A percentile compares a stretch with the other conserved stretches of the same genome.
Conservation (phyloP, 345 rosid genomes). For the Mangifera indica region DNA sequence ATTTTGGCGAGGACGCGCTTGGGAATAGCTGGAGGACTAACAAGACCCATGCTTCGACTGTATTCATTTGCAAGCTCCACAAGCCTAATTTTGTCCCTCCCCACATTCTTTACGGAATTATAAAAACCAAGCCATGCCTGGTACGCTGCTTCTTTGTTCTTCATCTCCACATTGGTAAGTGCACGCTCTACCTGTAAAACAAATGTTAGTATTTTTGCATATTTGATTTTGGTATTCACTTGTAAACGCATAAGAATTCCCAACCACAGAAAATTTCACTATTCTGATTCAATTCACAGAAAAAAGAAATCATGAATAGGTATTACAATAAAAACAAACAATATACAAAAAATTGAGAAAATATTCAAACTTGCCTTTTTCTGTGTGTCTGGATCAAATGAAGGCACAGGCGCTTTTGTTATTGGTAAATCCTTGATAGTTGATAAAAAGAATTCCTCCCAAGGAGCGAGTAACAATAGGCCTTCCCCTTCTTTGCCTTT, state of each 20-base stretch:
- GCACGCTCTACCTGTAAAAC: conserved; percentile 66
- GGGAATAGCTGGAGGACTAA: conserved; percentile 75
- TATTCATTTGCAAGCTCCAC: conserved; percentile 94
- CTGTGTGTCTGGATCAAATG: conserved; percentile 63
- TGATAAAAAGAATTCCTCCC: conserved; percentile 89
- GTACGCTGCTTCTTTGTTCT: conserved; percentile 81
- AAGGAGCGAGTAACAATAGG: conserved; percentile 71
- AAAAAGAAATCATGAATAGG: background rate
- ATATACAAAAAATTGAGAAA: background rate
- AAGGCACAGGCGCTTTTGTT: conserved; percentile 53
- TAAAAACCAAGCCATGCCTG: conserved; percentile 98
- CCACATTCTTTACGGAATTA: conserved; percentile 72
- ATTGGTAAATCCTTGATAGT: conserved; percentile 80
- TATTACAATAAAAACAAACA: background rate
- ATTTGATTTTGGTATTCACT: conserved; percentile 11
- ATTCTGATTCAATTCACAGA: background rate
- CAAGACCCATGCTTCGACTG: conserved; percentile 90
- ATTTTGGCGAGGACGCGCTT: conserved; percentile 71
- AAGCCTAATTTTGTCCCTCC: conserved; percentile 61
- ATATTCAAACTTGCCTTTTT: conserved; percentile 56
- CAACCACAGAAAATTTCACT: background rate
- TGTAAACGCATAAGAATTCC: background rate
- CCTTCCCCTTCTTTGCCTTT: conserved; percentile 97
- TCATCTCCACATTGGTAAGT: conserved; percentile 72
- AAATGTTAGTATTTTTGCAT: conserved; percentile 9